Evolutionary conservation across 202 grass and related monocot species (phyloP).

Genomic region (Digitaria exilis): DNA sequence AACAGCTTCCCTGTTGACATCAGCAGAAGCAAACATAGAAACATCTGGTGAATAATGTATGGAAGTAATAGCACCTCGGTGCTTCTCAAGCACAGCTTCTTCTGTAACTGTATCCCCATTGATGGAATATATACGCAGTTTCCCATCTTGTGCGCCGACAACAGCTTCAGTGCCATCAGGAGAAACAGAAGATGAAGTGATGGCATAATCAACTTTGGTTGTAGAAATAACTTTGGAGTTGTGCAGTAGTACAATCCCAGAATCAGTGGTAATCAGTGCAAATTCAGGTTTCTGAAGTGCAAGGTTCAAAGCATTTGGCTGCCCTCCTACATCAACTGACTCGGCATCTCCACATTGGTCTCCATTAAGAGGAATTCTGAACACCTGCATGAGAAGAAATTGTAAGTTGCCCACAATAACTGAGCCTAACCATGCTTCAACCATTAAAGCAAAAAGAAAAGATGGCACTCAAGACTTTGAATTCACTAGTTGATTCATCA

Average conservation of each 20-base stretch:
- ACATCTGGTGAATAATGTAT: slow-evolving; percentile 90
- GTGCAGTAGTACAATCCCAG: slow-evolving; percentile 66
- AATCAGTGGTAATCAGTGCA: slow-evolving; percentile 77
- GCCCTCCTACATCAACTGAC: slow-evolving; percentile 79
- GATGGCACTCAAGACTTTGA: background rate
- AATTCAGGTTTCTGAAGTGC: slow-evolving; percentile 70
- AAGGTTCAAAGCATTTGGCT: slow-evolving; percentile 84
- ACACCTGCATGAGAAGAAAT: slow-evolving; percentile 62
- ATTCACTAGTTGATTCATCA: background rate
- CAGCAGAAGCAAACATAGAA: slow-evolving; percentile 96
- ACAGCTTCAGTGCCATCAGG: slow-evolving; percentile 85
- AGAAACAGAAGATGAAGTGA: slow-evolving; percentile 72
- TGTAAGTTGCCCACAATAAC: slow-evolving; percentile 34
- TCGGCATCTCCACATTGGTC: slow-evolving; percentile 78
- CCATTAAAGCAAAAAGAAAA: background rate
- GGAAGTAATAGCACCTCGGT: slow-evolving; percentile 83
- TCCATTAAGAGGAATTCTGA: slow-evolving; percentile 77
- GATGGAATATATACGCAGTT: slow-evolving; percentile 78
- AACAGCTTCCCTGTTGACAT: slow-evolving; percentile 93
- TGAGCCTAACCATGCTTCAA: slow-evolving; percentile 14
- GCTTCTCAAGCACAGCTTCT: slow-evolving; percentile 88
- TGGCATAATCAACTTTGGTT: slow-evolving; percentile 73
- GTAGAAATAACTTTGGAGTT: slow-evolving; percentile 71
- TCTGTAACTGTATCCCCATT: slow-evolving; percentile 68
- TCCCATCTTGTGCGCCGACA: slow-evolving; percentile 91